Percentiles rank a stretch among this genome's conserved stretches.
Conservation (phyloP, 306 rosid species). For the Hippophae tibetana region DNA sequence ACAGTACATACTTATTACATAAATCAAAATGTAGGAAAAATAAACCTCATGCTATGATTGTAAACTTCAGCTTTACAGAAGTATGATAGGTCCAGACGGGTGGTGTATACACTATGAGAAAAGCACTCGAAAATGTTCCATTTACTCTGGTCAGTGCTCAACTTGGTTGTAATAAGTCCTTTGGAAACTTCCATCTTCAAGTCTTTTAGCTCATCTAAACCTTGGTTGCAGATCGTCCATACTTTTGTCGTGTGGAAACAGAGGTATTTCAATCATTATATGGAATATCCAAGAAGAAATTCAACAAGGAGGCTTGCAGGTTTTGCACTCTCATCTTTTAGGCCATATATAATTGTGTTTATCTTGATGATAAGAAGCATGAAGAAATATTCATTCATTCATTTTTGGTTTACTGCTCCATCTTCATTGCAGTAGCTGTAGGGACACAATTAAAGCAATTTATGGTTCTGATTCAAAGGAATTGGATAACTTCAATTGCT, state of each 20-base stretch:
- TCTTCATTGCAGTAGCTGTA: slow-evolving; percentile 52
- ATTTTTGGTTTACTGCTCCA: background rate
- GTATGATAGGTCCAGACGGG: slow-evolving; percentile 73
- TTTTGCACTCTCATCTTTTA: slow-evolving; percentile 8
- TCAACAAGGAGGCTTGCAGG: slow-evolving; percentile 93
- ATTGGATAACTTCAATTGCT: slow-evolving; percentile 43
- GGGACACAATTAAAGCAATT: slow-evolving; percentile 62
- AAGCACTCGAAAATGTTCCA: slow-evolving; percentile 65
- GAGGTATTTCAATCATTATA: slow-evolving; percentile 49
- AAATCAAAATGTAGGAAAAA: background rate
- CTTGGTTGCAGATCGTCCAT: slow-evolving; percentile 63
- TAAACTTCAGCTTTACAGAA: slow-evolving; percentile 60
- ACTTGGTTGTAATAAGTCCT: no score
- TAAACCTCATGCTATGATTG: background rate
- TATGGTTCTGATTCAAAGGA: slow-evolving; percentile 73
- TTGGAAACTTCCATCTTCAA: background rate
- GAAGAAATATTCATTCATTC: background rate
- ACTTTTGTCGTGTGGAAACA: slow-evolving; percentile 79
- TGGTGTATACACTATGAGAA: slow-evolving; percentile 88
- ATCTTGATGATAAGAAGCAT: background rate
- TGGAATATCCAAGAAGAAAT: slow-evolving; percentile 50
- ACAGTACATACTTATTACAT: background rate
- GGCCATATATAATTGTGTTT: background rate
- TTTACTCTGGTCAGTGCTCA: slow-evolving; percentile 46
- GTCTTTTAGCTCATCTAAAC: background rate